phyloP scores from a whole-genome alignment of 164 flowering plant species.

The Santalum album region DNA sequence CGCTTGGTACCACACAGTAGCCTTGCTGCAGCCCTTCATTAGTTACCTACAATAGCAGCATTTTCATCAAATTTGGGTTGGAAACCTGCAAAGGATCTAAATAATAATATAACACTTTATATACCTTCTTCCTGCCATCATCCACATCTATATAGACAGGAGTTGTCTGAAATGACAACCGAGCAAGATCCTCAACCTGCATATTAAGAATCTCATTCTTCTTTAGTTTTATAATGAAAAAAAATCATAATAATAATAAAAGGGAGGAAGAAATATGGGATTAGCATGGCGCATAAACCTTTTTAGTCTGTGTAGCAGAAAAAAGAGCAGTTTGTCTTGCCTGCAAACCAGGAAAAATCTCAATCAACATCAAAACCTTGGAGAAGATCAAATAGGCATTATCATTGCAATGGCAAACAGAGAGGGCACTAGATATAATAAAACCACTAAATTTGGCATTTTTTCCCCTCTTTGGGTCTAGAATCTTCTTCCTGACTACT shows the following conservation, averaged over 20 bases:
- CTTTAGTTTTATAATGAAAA: too few relatives aligned
- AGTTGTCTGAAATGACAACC: conserved; percentile 62
- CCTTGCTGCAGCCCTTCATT: conserved; percentile 90
- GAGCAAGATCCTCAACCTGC: conserved; percentile 86
- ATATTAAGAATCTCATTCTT: too few relatives aligned
- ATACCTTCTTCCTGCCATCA: conserved; percentile 79
- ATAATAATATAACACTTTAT: background rate
- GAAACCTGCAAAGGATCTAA: background rate
- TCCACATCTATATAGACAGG: conserved; percentile 90
- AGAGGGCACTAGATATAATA: too few relatives aligned
- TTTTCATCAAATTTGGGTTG: conserved; percentile 2
- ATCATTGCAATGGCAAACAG: background rate
- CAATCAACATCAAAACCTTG: conserved; percentile 9
- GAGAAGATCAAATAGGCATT: background rate
- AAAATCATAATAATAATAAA: too few relatives aligned
- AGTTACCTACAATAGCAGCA: conserved; percentile 51
- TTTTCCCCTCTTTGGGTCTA: too few relatives aligned
- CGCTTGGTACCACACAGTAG: conserved; percentile 70
- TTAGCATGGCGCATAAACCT: conserved; percentile 34
- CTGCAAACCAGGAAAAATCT: conserved; percentile 32
- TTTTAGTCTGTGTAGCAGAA: conserved; percentile 92
- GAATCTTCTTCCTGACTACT: too few relatives aligned
- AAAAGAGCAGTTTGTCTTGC: conserved; percentile 88
- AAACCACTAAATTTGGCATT: too few relatives aligned
- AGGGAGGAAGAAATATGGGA: too few relatives aligned